Evolutionary conservation across 2,329 filamentous ascomycete genomes (phyloP), one percentile per base, ranked within the genome.

Genomic region (Colletotrichum brevisporum): DNA sequence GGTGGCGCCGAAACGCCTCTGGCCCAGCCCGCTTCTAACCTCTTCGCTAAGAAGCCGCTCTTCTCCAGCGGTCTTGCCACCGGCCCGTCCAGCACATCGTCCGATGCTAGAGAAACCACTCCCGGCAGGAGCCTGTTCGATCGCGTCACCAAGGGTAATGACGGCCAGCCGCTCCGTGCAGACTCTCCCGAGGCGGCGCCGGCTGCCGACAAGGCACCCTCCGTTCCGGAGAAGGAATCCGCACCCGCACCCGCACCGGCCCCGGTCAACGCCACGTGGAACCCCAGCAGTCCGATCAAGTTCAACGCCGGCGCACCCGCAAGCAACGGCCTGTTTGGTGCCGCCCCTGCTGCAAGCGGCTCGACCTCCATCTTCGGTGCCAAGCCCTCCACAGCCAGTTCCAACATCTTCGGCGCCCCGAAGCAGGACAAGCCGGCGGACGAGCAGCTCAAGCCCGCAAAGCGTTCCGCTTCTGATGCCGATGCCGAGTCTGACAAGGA

Each of bases 41-140:
- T 78, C 10, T 81, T 82, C 55, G 64, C 71, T 3, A 78, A 76
- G 69, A 81, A 79, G 48, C 58, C 76, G 4, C 50, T 67, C 3
- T 73, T 71, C 53, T 39, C 68, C 27, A 53, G 18, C 47, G 68
- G 63, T 31, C 70, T 15, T 21, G 62, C 43, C 9, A 74, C 75
- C 21, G 73, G 74, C 5, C 72, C 73, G 1, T 82, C 82, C 2
- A 82, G 78, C 71, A 76, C 76, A 3, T 80, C 83, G 9, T 79
- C 79, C 8, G 83, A 81, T 6, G 84, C 80, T 2, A 80, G 83
- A 4, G 83, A 85, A 50, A 82, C 80, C 67, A 83, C 81, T 3
- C 80, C 84, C 24, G 83, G 81, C 21, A 81, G 82, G 53, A 89
- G 87, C 75, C 74, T 89, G 15, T 89, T 89, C 71, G 87, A 89